These are phyloP conservation scores for Durotheca rogersii DNA, from an alignment of 495 filamentous ascomycete species.

Conservation along the genomic window DNA sequence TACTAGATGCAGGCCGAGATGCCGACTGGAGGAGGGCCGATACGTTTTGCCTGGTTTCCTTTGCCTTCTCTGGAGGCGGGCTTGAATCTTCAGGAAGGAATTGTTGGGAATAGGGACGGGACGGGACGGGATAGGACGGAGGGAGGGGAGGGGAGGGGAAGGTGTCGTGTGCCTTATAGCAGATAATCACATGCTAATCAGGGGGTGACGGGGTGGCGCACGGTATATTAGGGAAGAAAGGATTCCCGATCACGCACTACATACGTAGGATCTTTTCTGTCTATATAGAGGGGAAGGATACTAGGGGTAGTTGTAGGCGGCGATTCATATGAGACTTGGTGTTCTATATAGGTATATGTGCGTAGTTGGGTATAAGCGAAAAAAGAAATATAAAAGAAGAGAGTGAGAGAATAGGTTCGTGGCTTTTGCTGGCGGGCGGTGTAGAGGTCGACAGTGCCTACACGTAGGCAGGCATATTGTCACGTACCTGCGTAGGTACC, in stretches of 20 bases:
- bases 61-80: too few species aligned
- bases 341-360: neutral
- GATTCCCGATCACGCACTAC: too few species aligned
- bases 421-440: neutral
- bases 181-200: conserved; percentile 29
- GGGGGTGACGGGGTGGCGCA: conserved; percentile 25
- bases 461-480: neutral
- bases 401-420: neutral
- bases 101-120: neutral
- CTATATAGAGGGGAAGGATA: too few species aligned
- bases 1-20: too few species aligned
- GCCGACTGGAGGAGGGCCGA: too few species aligned
- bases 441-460: conserved; percentile 10
- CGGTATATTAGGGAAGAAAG: too few species aligned
- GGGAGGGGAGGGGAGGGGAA: neutral
- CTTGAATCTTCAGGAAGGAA: neutral
- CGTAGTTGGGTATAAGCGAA: neutral
- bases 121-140: neutral
- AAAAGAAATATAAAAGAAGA: too few species aligned
- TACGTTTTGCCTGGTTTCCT: too few species aligned
- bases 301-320: too few species aligned
- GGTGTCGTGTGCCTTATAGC: conserved; percentile 28
- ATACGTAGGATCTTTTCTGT: too few species aligned
- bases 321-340: neutral
- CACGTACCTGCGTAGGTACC: too few species aligned